Base-by-base conservation (phyloP, 306 rosid species). In the Bauhinia variegata region DNA sequence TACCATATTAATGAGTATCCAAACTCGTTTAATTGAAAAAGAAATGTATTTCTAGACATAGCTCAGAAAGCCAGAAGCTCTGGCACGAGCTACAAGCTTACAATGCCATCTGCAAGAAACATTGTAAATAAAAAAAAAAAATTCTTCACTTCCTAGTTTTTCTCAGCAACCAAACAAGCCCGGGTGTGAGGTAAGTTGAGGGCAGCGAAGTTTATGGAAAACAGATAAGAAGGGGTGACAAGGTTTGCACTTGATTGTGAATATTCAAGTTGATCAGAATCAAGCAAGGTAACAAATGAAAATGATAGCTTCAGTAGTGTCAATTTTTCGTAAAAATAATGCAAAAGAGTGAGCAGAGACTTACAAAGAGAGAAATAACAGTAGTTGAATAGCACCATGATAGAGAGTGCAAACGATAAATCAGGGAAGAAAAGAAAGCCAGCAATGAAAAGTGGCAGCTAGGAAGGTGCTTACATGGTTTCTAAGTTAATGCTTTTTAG, bases 401-500 rank as follows among this genome's bases (percentile, higher is more conserved):
- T n/a, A 3, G 3, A 6, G 46, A 49, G 38, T 34, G 55, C 4
- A 54, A 41, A 16, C 52, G 11, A 62, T 41, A 18, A 46, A 41
- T n/a, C 3, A 49, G 59, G 10, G 54, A 69, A 54, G 67, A 43
- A 4, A 39, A 54, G 67, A 43, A 6, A 42, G 69, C 57, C 11
- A 28, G n/a, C 57, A 46, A 44, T 13, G n/a, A n/a, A n/a, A n/a
- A n/a, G n/a, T n/a, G n/a, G 61, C 18, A 39, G 60, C 46, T 6
- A 16, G 16, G 19, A 55, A 48, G 30, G 66, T 41, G 8, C 65
- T 16, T 10, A 32, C 58, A n/a, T 65, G 54, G 43, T 33, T 75
- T 80, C 62, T n/a, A 76, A 76, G 82, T 80, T 82, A 76, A 80
- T 68, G 58, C 13, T 37, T 54, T 63, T 69, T 58, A 77, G 71